phyloP scores from a whole-genome alignment of 2,329 filamentous ascomycete genomes.

The Penicillium rolfsii region DNA sequence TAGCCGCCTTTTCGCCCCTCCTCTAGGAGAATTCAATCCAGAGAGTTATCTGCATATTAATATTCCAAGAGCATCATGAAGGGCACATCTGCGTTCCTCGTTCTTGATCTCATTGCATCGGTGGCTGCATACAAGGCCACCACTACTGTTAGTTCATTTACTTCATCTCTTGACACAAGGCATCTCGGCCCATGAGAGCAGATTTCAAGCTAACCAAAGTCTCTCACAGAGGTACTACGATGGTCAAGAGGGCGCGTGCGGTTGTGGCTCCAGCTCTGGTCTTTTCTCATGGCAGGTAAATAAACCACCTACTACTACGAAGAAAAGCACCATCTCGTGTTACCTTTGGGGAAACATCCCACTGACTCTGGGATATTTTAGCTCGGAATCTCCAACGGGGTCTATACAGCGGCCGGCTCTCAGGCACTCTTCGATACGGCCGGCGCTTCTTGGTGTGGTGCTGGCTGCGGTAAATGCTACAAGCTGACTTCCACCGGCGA shows the following conservation, averaged over 20 bases:
- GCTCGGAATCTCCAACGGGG: conserved; percentile 2
- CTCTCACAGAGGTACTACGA: conserved; percentile 37
- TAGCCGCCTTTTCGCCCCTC: neutral
- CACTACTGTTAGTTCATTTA: neutral
- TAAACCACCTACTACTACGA: conserved; percentile 10
- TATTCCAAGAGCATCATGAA: neutral
- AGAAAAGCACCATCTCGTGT: too few relatives aligned
- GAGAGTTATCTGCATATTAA: neutral
- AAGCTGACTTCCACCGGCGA: conserved; percentile 29
- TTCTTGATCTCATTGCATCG: neutral
- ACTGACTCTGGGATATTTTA: neutral
- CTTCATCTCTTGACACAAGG: neutral
- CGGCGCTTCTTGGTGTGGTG: conserved; percentile 30
- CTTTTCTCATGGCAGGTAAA: conserved; percentile 35
- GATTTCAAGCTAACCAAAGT: neutral
- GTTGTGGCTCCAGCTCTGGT: conserved; percentile 33
- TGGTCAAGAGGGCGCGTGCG: conserved; percentile 37
- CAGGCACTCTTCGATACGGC: conserved; percentile 30
- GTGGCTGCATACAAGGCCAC: conserved; percentile 2
- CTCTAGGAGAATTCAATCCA: neutral
- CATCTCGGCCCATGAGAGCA: neutral
- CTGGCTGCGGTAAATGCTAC: conserved; percentile 34
- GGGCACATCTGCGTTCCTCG: neutral
- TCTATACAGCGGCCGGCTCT: conserved; percentile 32
- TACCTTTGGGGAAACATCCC: too few relatives aligned